A percentile compares a stretch with the other conserved stretches of the same genome.
Evolutionary conservation across 306 rosid genomes (phyloP).

Genomic region (Biancaea sappan): DNA sequence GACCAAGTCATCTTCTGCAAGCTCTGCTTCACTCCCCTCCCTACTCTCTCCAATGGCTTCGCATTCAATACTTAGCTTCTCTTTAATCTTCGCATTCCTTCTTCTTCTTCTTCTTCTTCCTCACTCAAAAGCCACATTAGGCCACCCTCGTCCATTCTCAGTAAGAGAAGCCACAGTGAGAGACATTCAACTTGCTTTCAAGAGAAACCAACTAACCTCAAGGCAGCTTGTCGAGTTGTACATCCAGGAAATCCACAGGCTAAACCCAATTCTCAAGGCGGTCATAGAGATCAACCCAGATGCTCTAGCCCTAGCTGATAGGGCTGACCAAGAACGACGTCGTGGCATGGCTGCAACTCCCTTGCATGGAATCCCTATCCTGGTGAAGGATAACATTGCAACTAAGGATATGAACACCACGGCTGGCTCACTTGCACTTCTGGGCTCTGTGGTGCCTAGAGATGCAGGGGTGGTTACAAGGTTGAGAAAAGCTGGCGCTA

Average conservation of each 20-base stretch:
- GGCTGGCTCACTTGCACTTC: conserved; percentile 63
- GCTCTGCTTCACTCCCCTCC: background rate
- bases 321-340: conserved; percentile 47
- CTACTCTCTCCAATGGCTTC: conserved; percentile 33
- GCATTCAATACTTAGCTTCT: background rate
- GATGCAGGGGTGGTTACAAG: conserved; percentile 63
- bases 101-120: conserved; percentile 8
- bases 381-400: conserved; percentile 68
- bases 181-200: conserved; percentile 58
- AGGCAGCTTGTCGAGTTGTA: conserved; percentile 65
- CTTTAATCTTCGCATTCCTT: background rate
- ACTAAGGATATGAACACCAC: conserved; percentile 74
- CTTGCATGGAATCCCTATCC: conserved; percentile 68
- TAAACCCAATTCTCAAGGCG: conserved; percentile 49
- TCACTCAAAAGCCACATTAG: background rate
- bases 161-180: conserved; percentile 58
- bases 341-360: background rate
- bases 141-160: conserved; percentile 25
- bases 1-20: too few relatives aligned
- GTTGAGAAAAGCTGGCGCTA: conserved; percentile 71
- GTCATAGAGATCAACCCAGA: conserved; percentile 70
- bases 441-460: conserved; percentile 62
- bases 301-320: conserved; percentile 52
- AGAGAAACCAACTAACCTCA: conserved; percentile 53
- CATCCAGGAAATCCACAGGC: conserved; percentile 37